These are phyloP conservation scores for Pseudoneurospora amorphoporcata DNA, from an alignment of 495 filamentous ascomycete genomes.

Conservation along the genomic window DNA sequence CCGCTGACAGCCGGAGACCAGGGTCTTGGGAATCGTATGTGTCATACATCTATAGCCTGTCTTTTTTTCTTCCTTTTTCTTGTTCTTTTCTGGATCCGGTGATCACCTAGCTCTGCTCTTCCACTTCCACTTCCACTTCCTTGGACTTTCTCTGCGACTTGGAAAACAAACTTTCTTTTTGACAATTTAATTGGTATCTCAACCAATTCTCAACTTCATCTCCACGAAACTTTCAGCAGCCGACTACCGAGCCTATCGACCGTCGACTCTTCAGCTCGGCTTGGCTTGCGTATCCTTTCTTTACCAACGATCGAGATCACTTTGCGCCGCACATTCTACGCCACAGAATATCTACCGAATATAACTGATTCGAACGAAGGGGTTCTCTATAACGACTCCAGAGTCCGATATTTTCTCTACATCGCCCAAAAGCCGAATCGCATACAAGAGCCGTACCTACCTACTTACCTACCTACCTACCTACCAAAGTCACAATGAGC, in stretches of 20 bases:
- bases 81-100: background rate
- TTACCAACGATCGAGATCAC: background rate
- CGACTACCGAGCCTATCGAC: background rate
- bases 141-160: background rate
- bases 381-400: background rate
- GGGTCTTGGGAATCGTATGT: background rate
- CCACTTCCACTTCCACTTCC: background rate
- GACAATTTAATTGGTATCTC: background rate
- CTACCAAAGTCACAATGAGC: slow-evolving; percentile 22
- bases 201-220: background rate
- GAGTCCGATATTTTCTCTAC: background rate
- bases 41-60: background rate
- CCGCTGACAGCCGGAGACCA: background rate
- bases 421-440: background rate
- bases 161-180: background rate
- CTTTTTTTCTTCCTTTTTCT: background rate
- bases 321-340: background rate
- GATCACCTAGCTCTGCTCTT: background rate
- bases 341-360: background rate
- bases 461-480: too few species aligned
- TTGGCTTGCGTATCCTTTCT: background rate
- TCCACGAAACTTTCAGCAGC: background rate
- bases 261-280: background rate
- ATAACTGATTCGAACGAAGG: background rate
- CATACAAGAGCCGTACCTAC: too few species aligned